Evolutionary conservation across 83 land plant genomes (phyloP).

Genomic region (Diphasiastrum complanatum): DNA sequence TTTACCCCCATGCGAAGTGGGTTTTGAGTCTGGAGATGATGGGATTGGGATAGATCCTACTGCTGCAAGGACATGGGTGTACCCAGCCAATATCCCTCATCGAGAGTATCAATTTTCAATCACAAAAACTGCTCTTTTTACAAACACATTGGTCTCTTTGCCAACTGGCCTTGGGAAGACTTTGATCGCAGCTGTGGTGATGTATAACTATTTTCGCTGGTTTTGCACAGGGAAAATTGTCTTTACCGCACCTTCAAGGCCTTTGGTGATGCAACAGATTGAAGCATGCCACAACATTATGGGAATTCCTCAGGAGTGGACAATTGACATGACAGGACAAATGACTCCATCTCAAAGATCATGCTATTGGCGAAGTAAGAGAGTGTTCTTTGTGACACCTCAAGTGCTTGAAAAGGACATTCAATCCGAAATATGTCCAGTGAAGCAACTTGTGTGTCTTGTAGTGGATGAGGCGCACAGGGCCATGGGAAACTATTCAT

Average conservation of each 20-base stretch:
- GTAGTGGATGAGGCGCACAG: constrained; percentile 99
- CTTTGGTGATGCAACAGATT: constrained; percentile 95
- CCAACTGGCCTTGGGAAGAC: constrained; percentile 99
- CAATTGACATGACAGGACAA: constrained; percentile 98
- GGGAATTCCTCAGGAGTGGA: constrained; percentile 96
- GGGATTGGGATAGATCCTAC: constrained; percentile 38
- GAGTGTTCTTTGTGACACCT: constrained; percentile 96
- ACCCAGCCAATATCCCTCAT: constrained; percentile 84
- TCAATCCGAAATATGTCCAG: constrained; percentile 73
- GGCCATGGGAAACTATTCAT: constrained; percentile 84
- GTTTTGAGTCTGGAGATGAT: constrained; percentile 9
- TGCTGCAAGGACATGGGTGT: constrained; percentile 86
- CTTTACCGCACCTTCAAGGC: constrained; percentile 91
- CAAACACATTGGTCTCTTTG: constrained; percentile 86
- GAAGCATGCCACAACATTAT: constrained; percentile 98
- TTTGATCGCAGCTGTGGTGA: constrained; percentile 95
- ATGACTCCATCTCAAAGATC: constrained; percentile 72
- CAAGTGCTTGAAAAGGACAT: constrained; percentile 95
- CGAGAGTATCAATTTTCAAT: constrained; percentile 80
- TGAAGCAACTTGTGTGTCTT: constrained; percentile 66
- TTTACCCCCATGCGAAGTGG: not conserved
- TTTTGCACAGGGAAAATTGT: constrained; percentile 96
- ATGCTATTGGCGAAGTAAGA: constrained; percentile 54
- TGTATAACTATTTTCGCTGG: constrained; percentile 96
- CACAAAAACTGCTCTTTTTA: constrained; percentile 67